phyloP scores from a whole-genome alignment of 2,329 filamentous ascomycete genomes.

The Aspergillus sp. region DNA sequence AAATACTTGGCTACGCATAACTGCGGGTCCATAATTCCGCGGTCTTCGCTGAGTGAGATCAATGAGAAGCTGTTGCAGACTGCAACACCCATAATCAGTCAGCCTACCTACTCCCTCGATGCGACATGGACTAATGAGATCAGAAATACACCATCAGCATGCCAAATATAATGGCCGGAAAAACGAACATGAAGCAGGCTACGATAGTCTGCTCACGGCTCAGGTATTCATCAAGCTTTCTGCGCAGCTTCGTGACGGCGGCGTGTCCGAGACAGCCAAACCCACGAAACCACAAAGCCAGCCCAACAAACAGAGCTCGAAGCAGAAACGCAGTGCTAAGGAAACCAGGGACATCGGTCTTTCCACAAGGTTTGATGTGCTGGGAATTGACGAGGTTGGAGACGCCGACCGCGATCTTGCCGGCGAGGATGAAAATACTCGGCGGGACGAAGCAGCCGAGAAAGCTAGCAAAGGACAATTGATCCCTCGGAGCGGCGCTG shows the following conservation, averaged over 20 bases:
- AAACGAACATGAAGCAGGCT: slow-evolving; percentile 59
- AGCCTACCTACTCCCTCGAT: slow-evolving; percentile 3
- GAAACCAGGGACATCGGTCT: slow-evolving; percentile 5
- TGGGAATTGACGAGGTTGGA: slow-evolving; percentile 14
- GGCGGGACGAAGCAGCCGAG: neutral
- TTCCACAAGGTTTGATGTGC: slow-evolving; percentile 30
- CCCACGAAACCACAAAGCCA: neutral
- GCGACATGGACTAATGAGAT: slow-evolving; percentile 17
- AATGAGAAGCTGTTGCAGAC: slow-evolving; percentile 25
- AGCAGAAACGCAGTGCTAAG: neutral
- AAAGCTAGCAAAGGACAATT: slow-evolving; percentile 36
- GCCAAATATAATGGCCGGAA: slow-evolving; percentile 29
- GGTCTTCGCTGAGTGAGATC: slow-evolving; percentile 33
- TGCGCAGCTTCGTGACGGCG: slow-evolving; percentile 49
- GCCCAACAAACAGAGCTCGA: neutral
- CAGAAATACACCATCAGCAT: slow-evolving; percentile 33
- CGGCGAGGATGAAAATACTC: neutral
- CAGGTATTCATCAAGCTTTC: slow-evolving; percentile 58
- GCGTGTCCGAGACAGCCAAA: slow-evolving; percentile 7
- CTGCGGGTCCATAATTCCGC: slow-evolving; percentile 52
- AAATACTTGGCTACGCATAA: slow-evolving; percentile 63
- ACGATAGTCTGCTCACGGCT: slow-evolving; percentile 62
- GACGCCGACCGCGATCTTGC: neutral
- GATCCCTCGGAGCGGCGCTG: slow-evolving; percentile 52
- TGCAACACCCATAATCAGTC: slow-evolving; percentile 32